Conservation (phyloP, 495 filamentous ascomycete genomes). For the Daldinia childiae region DNA sequence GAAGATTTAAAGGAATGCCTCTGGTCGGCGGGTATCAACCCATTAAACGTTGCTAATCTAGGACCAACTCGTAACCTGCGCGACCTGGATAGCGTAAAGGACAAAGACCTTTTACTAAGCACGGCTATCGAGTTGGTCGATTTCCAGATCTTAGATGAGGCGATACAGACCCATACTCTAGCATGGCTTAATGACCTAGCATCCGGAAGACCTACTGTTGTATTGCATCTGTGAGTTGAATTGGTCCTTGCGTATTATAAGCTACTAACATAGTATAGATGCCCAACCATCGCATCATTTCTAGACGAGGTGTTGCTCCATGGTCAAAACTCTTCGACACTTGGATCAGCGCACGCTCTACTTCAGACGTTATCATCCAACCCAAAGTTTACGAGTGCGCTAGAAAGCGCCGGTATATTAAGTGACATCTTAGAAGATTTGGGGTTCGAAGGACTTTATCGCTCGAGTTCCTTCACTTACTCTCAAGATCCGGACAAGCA, state of each 20-base stretch:
- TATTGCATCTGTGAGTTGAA: conserved; percentile 58
- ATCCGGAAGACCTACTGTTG: conserved; percentile 55
- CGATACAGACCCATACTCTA: conserved; percentile 61
- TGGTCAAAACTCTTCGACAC: conserved; percentile 60
- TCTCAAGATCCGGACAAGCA: conserved; percentile 59
- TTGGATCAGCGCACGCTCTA: conserved; percentile 62
- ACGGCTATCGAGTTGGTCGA: conserved; percentile 65
- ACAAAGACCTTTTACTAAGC: conserved; percentile 66
- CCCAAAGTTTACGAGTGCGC: conserved; percentile 51
- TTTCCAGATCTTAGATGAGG: conserved; percentile 64
- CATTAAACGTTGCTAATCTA: conserved; percentile 46
- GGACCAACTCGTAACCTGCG: conserved; percentile 49
- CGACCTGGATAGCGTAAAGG: conserved; percentile 56
- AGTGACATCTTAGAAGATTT: conserved; percentile 61
- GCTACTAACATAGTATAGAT: conserved; percentile 47
- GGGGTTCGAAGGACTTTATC: conserved; percentile 67
- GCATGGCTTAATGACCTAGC: conserved; percentile 63
- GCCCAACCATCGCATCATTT: conserved; percentile 59
- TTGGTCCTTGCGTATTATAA: not conserved
- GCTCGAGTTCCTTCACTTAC: conserved; percentile 57
- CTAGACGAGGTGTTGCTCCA: conserved; percentile 65
- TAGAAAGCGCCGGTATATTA: conserved; percentile 53
- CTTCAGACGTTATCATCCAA: conserved; percentile 61
- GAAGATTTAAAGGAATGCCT: conserved; percentile 63
- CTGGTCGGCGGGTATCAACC: conserved; percentile 61